Evolutionary conservation across 2,329 filamentous ascomycete species (phyloP), one percentile per base, ranked within the genome.

Genomic region (Trichoderma cornu-damae): DNA sequence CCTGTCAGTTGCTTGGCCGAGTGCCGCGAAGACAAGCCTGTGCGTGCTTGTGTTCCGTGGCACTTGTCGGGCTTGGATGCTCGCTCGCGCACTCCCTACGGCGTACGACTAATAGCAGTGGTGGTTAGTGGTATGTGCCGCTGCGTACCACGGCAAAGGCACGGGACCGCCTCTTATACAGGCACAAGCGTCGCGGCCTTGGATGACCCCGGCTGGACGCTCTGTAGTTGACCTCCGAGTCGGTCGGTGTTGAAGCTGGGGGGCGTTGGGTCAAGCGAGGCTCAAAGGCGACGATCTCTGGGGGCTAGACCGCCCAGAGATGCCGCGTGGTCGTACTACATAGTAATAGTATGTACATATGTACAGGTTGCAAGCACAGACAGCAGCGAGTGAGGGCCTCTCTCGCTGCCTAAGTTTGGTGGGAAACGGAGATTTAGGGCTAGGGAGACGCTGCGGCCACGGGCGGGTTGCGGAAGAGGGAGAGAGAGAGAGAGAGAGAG

Each of bases 201-300:
- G 56, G 49, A 26, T 35, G 8, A 43, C 43, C 42, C 49, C 49
- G 49, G 49, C 49, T 53, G 38, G 30, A 51, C 16, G 20, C 40
- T 44, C 42, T 56, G 37, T 14, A 35, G 35, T 49, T 42, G 32
- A 49, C 34, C 44, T 49, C 44, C 24, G 53, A 56, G 43, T 48
- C 44, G 53, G 55, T 46, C 55, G 26, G 34, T 53, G 48, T 48
- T 28, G 20, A 34, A 34, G 26, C 34, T 53, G 56, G 56, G 56
- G 43, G 56, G 32, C 42, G 2, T 35, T 51, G 48, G 56, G 49
- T 42, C 56, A 58, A 51, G 49, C 48, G 49, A 58, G 56, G 48
- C 49, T 58, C 49, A 48, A 43, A 47, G 42, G 49, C 24, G 48
- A 58, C 49, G 49, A 53, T 53, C 55, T 43, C 55, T 12, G 55